Evolutionary conservation across 2,329 filamentous ascomycete species (phyloP).

Genomic region (Thelonectria discophora): DNA sequence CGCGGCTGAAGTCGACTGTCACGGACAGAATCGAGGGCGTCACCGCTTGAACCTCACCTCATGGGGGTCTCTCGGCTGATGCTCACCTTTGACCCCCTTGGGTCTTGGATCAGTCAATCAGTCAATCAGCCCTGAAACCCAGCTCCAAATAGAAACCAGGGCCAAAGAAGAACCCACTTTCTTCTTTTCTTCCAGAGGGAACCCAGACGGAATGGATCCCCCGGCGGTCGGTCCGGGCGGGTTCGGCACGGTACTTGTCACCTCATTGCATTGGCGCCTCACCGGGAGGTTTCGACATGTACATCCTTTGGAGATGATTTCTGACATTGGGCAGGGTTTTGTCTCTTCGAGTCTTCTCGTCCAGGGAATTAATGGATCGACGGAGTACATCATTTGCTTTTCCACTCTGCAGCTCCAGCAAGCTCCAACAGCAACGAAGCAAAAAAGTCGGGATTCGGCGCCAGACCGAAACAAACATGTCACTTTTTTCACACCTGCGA

Average conservation of each 20-base stretch:
- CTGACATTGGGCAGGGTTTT: neutral
- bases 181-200: neutral
- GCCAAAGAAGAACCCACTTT: neutral
- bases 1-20: neutral
- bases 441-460: constrained; percentile 32
- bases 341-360: no score
- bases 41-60: constrained; percentile 15
- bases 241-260: constrained; percentile 41
- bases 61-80: neutral
- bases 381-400: no score
- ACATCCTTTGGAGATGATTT: neutral
- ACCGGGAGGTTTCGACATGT: constrained; percentile 2
- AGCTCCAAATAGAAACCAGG: neutral
- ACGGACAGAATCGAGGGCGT: neutral
- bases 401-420: no score
- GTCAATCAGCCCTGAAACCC: neutral
- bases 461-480: constrained; percentile 21
- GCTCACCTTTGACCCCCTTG: neutral
- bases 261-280: constrained; percentile 30
- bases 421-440: no score
- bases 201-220: constrained; percentile 10
- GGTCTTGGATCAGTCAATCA: neutral
- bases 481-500: constrained; percentile 7
- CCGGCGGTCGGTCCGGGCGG: constrained; percentile 37
- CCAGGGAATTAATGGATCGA: constrained; percentile 28